Base-by-base conservation (phyloP, 1,284 basidiomycete species). In the Pterulicium gracile region DNA sequence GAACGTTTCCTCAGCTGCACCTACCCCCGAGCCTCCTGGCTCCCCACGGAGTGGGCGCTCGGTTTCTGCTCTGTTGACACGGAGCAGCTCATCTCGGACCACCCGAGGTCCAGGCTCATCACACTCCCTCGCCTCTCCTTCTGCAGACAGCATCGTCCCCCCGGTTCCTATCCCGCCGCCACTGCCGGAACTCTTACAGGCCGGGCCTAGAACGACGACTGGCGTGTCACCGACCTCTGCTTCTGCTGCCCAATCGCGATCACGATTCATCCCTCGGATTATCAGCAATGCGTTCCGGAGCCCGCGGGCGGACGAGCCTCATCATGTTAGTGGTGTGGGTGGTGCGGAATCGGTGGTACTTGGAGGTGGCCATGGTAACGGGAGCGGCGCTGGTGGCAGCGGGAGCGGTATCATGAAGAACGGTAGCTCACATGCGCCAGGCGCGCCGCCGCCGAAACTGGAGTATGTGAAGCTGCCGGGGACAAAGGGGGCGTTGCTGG, bases 401-500 rank as follows among this genome's bases (percentile, higher is more conserved):
- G 50, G 24, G 24, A 21, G 51, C 7, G 58, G 62, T 17, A 53
- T 60, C 23, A 57, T 66, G 3, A 45, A 61, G n/a, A 57, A 68
- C 24, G 27, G 27, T 32, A 32, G 27, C 27, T 32, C 27, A n/a
- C 7, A 10, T 7, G n/a, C 7, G 10, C 7, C n/a, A n/a, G 76
- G 75, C 50, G 66, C 75, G 2, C 79, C 84, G n/a, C 79, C 86
- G 3, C 85, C 86, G 2, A 89, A 89, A 59, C 61, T 92, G 40
- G 88, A 92, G 59, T 92, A 90, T 56, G 83, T 91, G 50, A 92
- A 92, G 62, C 70, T 92, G 5, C 88, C 89, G 4, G 83, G 88
- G n/a, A 92, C 88, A 1, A 91, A 89, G 59, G 84, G 85, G 44
- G 79, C 88, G 13, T 60, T 89, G 22, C 66, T 87, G 60, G 74